Base-by-base conservation (phyloP, 2,329 filamentous ascomycete genomes). In the Penicillium verrucosum region DNA sequence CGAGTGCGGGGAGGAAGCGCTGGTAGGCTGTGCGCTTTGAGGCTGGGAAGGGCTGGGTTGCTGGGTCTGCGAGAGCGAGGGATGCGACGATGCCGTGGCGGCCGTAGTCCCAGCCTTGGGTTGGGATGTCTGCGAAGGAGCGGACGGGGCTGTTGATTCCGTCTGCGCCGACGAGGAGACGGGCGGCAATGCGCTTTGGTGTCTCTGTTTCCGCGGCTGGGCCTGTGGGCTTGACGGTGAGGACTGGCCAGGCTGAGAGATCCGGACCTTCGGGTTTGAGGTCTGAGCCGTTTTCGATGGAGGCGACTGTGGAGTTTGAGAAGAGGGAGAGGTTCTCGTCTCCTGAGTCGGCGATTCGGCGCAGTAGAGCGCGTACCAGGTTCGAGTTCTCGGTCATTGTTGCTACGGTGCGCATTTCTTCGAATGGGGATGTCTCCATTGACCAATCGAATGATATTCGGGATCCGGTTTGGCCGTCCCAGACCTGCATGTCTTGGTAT, bases 331-430 rank as follows among this genome's bases (percentile, higher is more conserved):
- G 81, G 2, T 71, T 73, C 18, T 74, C 72, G 18, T 73, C 77
- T 2, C 86, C 85, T 1, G 95, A 78, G 63, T 89, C 83, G 10
- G 87, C 80, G 36, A 97, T 81, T 14, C 89, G 84, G 53, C 81
- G 81, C 49, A 97, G 76, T 8, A 99, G 80, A 0, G 86, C 91
- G 0, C 87, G 87, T 2, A 90, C 92, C 34, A 97, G 81, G 72
- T 99, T 97, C 32, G 88, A 75, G 73, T 97, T 99, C 80, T 99
- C 95, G 41, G 87, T 90, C 93, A 99, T 99, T 72, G 94, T 96
- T 10, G 94, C 94, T 64, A 99, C 91, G 1, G 86, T 89, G 59
- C 80, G 78, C 63, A 74, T 58, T 62, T 83, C 69, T 78, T 77
- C 74, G 65, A 76, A 75, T 44, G 76, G 70, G 46, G 75, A 71